Conservation (phyloP, 202 grass and related monocot species). For the Zizania palustris region DNA sequence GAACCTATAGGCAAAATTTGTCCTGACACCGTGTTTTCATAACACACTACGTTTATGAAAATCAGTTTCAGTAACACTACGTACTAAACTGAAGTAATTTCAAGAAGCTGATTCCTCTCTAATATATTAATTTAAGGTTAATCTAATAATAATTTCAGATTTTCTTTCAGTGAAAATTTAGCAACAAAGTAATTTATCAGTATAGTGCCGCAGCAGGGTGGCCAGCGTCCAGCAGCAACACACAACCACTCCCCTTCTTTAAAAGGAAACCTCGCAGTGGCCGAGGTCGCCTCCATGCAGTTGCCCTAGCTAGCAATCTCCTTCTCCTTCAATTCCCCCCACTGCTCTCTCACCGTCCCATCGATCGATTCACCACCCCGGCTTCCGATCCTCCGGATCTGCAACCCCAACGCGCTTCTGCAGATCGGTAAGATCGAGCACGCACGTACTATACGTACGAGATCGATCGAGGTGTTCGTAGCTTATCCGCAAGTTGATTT, state of each 20-base stretch:
- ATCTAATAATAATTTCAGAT: neutral
- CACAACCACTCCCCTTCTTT: conserved; percentile 53
- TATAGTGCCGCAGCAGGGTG: neutral
- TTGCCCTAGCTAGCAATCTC: conserved; percentile 47
- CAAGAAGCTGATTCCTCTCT: too few relatives aligned
- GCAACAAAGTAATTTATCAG: neutral
- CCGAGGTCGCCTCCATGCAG: conserved; percentile 75
- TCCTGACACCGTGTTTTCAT: too few relatives aligned
- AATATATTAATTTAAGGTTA: too few relatives aligned
- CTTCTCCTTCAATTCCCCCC: neutral
- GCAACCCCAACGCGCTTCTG: neutral
- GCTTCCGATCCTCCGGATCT: neutral
- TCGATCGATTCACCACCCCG: conserved; percentile 38
- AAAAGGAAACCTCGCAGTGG: conserved; percentile 70
- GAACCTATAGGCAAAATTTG: too few relatives aligned
- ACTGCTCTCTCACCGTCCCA: conserved; percentile 30
- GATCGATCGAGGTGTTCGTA: conserved; percentile 9
- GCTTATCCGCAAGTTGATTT: conserved; percentile 9
- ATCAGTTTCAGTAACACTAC: too few relatives aligned
- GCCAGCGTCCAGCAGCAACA: neutral
- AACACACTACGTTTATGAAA: too few relatives aligned
- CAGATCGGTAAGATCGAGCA: conserved; percentile 49
- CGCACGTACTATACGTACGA: too few relatives aligned
- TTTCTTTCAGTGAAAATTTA: neutral
- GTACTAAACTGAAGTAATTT: too few relatives aligned